phyloP scores from a whole-genome alignment of 140 eudicot species.

The Artemisia princeps region DNA sequence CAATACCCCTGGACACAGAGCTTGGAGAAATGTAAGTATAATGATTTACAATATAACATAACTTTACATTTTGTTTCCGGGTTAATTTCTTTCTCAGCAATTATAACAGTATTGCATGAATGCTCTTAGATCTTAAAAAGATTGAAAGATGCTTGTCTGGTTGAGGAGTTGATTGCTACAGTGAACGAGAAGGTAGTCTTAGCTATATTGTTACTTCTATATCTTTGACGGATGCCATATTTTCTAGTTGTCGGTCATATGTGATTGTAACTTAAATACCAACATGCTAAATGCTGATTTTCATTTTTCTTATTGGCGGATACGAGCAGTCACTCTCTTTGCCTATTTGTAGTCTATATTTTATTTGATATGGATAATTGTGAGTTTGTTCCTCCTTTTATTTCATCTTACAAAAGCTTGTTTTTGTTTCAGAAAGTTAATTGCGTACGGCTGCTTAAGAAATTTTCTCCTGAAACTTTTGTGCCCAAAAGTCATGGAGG shows the following conservation, averaged over 20 bases:
- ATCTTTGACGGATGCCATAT: constrained; percentile 4
- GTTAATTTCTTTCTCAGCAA: constrained; percentile 6
- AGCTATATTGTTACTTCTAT: background rate
- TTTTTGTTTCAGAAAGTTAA: constrained; percentile 46
- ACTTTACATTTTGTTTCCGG: constrained; percentile 4
- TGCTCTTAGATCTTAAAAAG: constrained; percentile 48
- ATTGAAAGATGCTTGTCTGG: constrained; percentile 60
- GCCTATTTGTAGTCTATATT: background rate
- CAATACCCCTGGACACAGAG: constrained; percentile 54
- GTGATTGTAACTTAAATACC: background rate
- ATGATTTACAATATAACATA: background rate
- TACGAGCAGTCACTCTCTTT: background rate
- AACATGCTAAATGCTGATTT: background rate
- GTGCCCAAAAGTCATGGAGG: constrained; percentile 44
- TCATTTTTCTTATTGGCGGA: background rate
- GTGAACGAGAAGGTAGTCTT: constrained; percentile 42
- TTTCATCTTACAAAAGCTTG: background rate
- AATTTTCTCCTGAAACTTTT: constrained; percentile 58
- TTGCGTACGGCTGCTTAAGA: constrained; percentile 64
- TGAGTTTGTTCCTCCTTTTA: background rate
- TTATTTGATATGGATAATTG: background rate
- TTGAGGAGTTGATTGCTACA: constrained; percentile 56
- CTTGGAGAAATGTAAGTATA: constrained; percentile 77
- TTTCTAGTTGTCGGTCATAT: constrained; percentile 5
- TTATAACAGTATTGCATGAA: constrained; percentile 11